Evolutionary conservation across 2,329 filamentous ascomycete genomes (phyloP).

Genomic region (Tolypocladium ophioglossoides): DNA sequence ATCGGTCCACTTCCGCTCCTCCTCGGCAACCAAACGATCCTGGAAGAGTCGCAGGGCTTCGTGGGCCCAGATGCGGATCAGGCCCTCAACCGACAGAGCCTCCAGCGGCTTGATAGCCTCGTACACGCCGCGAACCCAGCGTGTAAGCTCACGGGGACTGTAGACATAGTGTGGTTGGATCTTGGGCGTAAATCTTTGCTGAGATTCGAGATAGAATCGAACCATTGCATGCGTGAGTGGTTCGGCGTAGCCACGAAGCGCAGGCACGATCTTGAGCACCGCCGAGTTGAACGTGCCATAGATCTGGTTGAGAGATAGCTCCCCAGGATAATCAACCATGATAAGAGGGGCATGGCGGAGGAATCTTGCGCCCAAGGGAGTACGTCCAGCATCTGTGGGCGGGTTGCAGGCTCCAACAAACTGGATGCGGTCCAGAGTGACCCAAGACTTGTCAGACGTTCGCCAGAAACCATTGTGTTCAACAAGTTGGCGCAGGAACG

Average conservation of each 20-base stretch:
- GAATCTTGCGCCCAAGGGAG: constrained; percentile 86
- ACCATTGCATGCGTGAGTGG: constrained; percentile 97
- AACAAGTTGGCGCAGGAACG: constrained; percentile 92
- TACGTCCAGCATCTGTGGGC: constrained; percentile 93
- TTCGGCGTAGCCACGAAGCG: constrained; percentile 89
- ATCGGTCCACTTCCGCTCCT: constrained; percentile 91
- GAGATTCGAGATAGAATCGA: constrained; percentile 87
- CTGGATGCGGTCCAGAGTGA: constrained; percentile 93
- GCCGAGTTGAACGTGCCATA: constrained; percentile 98
- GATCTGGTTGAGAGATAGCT: constrained; percentile 89
- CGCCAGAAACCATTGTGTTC: constrained; percentile 99
- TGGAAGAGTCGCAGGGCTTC: constrained; percentile 95
- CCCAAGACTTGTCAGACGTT: constrained; percentile 95
- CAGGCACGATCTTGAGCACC: constrained; percentile 90
- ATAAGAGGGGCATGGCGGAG: constrained; percentile 94
- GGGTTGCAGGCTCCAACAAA: constrained; percentile 99
- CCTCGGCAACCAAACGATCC: constrained; percentile 88
- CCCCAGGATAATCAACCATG: constrained; percentile 98
- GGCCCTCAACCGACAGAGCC: constrained; percentile 74
- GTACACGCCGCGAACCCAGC: constrained; percentile 96
- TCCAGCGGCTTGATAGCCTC: constrained; percentile 93
- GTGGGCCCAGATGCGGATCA: constrained; percentile 96
- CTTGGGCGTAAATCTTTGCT: constrained; percentile 86
- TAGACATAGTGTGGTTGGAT: constrained; percentile 99
- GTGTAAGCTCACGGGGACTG: constrained; percentile 93